Base-by-base conservation (phyloP, 2,329 filamentous ascomycete species). In the Exophiala calicioides region DNA sequence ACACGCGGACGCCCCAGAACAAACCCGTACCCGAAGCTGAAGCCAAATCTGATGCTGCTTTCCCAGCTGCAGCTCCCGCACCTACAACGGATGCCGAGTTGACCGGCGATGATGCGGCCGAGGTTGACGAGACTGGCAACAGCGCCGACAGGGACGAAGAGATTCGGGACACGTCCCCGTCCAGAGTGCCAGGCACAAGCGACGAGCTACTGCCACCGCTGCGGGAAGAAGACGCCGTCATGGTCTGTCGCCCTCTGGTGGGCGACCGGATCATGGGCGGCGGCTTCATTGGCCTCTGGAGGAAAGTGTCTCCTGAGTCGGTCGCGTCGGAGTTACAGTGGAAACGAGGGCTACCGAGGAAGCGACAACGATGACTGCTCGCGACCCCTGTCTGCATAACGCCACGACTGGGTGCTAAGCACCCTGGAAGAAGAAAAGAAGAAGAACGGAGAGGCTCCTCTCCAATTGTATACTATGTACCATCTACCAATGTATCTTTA, bases 181-280 rank as follows among this genome's bases (percentile, higher is more conserved):
- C 18, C 30, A 3, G 12, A 20, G 10, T 13, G n/a, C 10, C 38
- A 48, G 16, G 45, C 36, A 27, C 10, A 23, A n/a, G n/a, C n/a
- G 21, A 18, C 24, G 15, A 18, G 15, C 34, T 15, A 18, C 26
- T 30, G 16, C n/a, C 19, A 34, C 31, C 8, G 26, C 36, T 12
- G 19, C 33, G 26, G 26, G 32, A 40, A 5, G 39, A 58, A 15
- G 65, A 68, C 3, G 67, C 62, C 50, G 69, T 73, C 27, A 68
- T 77, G 55, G 65, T 79, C n/a, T 78, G 76, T 51, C 67, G 76
- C 44, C 76, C 76, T 2, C 76, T 74, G 53, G 74, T 76, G 42
- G 75, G 75, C 6, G 53, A 66, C 6, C 63, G 66, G 37, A 67
- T 74, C 30, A 60, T 68, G 5, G 76, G 74, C 9, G 76, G 76